Conservation (phyloP, 441 rosid genomes). For the Pelargonium cotyledonis region DNA sequence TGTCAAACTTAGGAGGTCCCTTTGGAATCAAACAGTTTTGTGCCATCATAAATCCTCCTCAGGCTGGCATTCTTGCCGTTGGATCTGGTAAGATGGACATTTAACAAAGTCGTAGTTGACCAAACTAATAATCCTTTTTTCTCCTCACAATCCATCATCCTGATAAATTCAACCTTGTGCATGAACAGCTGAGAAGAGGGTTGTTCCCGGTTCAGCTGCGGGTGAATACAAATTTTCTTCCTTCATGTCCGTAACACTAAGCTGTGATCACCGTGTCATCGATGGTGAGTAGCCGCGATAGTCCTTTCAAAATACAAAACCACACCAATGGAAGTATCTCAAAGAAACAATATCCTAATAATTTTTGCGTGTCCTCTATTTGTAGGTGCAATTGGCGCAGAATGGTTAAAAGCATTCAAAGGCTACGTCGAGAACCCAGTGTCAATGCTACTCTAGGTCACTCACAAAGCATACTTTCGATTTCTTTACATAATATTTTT, state of each 20-base stretch:
- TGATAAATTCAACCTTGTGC: not conserved
- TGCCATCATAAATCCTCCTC: conserved; percentile 94
- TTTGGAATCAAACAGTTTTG: conserved; percentile 90
- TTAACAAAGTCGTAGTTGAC: not conserved
- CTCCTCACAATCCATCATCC: not conserved
- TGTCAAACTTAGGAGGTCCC: conserved; percentile 95
- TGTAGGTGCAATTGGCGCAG: conserved; percentile 87
- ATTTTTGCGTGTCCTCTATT: conserved; percentile 9
- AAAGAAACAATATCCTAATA: conserved; percentile 8
- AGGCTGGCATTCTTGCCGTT: conserved; percentile 87
- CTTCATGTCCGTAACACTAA: conserved; percentile 73
- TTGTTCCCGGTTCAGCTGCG: conserved; percentile 60
- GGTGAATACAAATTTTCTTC: conserved; percentile 69
- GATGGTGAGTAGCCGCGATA: conserved; percentile 43
- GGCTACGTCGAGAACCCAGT: conserved; percentile 88
- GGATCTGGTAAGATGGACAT: conserved; percentile 57
- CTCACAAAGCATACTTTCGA: not conserved
- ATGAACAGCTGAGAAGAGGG: conserved; percentile 79
- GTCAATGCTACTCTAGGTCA: conserved; percentile 73
- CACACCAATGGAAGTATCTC: not conserved
- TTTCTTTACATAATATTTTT: not conserved
- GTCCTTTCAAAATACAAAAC: not conserved
- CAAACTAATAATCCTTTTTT: not conserved
- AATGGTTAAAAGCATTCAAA: conserved; percentile 91
- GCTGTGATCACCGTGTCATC: conserved; percentile 91